These are phyloP conservation scores for Fusarium mangiferae DNA, from an alignment of 2,329 filamentous ascomycete species.

Conservation along the genomic window DNA sequence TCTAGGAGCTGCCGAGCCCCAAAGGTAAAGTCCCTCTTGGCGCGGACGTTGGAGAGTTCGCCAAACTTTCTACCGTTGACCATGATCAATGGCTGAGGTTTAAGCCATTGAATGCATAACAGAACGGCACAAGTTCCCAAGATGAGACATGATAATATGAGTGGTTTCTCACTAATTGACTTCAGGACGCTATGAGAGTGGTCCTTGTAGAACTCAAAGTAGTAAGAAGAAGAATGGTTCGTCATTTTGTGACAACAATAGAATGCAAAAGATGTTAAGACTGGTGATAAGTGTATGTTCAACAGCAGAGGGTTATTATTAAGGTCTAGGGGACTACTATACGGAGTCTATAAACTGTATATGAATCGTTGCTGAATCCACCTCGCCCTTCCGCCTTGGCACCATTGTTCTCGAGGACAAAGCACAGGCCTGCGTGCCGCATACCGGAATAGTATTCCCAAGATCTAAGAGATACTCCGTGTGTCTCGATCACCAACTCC, in stretches of 20 bases:
- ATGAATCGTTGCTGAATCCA: too few relatives aligned
- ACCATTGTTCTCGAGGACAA: accelerated
- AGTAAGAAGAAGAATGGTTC: not conserved
- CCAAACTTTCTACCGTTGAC: not conserved
- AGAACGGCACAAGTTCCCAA: not conserved
- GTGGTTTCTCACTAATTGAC: accelerated
- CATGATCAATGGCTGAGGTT: not conserved
- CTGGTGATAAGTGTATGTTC: accelerated
- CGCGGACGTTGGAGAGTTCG: not conserved
- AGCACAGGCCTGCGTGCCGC: accelerated
- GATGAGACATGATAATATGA: not conserved
- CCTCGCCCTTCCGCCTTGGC: accelerated
- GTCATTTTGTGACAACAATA: not conserved
- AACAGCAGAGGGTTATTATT: accelerated
- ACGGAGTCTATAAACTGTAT: too few relatives aligned
- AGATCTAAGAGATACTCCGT: accelerated
- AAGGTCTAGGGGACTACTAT: too few relatives aligned
- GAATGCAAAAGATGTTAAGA: too few relatives aligned
- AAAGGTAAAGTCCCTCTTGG: not conserved
- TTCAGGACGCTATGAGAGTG: accelerated
- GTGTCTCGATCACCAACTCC: accelerated
- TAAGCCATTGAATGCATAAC: not conserved
- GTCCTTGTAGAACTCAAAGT: too few relatives aligned
- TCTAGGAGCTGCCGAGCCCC: not conserved
- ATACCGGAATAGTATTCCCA: accelerated